Base-by-base conservation (phyloP, 768 basidiomycete species). In the Pholiota conissans region DNA sequence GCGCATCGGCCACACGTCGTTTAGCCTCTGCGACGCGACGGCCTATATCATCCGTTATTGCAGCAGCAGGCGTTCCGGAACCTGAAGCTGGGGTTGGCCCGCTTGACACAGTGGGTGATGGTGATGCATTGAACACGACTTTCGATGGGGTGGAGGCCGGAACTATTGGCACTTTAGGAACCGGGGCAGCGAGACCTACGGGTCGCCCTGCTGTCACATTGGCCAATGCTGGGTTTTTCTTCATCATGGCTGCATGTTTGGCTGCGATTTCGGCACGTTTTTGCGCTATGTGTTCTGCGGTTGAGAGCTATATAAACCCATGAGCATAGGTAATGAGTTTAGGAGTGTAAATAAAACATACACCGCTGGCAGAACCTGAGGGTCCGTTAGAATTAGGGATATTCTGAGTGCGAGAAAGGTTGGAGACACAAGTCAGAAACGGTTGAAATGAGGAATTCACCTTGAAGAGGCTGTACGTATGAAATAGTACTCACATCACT, bases 261-360 rank as follows among this genome's bases (percentile, higher is more conserved):
- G 93, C 93, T 10, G 89, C 81, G 60, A 95, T 87, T 71, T 93
- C 90, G 5, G 91, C 90, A 35, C 87, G 81, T 72, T 91, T 91
- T 73, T 90, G 89, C 20, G 89, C 87, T 54, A 93, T 92, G 64
- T 91, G 81, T 28, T 83, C 88, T 62, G 84, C 83, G 60, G 76
- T 76, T 32, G 81, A 76, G 10, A 79, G 57, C 81, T 85, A 58
- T 27, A n/a, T 13, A 14, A 24, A 18, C 16, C n/a, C 29, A n/a
- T 27, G 3, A 57, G 18, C 52, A 39, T 28, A 45, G 32, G 32
- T 10, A 3, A 45, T 32, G n/a, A 18, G 22, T 27, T 4, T 11
- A 28, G 9, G 22, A 32, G 50, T 20, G 45, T 6, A 49, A 29
- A 32, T 32, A 26, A 57, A n/a, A 60, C 48, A 16, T 60, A 59